Evolutionary conservation across 2,329 filamentous ascomycete genomes (phyloP).

Genomic region (Fragosphaeria purpurea): DNA sequence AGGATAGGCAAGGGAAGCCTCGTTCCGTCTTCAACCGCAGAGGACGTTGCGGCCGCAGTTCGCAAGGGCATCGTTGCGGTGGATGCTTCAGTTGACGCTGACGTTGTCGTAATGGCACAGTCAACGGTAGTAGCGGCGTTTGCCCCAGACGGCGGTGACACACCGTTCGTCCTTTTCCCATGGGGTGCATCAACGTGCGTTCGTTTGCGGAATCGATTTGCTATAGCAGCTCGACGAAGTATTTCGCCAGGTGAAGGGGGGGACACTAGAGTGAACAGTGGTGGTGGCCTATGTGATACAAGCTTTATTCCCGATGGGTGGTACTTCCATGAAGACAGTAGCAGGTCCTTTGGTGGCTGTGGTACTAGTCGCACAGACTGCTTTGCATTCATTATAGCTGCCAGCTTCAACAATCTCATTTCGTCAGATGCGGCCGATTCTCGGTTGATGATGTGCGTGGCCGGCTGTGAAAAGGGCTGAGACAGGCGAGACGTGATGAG

Average conservation of each 20-base stretch:
- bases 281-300: neutral
- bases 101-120: too few species aligned
- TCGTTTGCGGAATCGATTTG: constrained; percentile 48
- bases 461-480: constrained; percentile 57
- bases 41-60: too few species aligned
- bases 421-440: constrained; percentile 36
- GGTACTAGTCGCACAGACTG: constrained; percentile 10
- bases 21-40: too few species aligned
- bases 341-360: neutral
- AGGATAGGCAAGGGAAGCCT: too few species aligned
- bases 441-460: constrained; percentile 58
- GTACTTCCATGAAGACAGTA: too few species aligned
- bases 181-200: constrained; percentile 27
- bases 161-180: too few species aligned
- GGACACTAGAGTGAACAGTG: neutral
- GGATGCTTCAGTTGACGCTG: too few species aligned
- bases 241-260: constrained; percentile 25
- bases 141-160: too few species aligned
- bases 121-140: too few species aligned
- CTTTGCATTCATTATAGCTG: constrained; percentile 29
- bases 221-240: constrained; percentile 53
- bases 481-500: constrained; percentile 63
- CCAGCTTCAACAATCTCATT: constrained; percentile 39
- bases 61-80: too few species aligned
- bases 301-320: too few species aligned